Percentiles rank a stretch among this genome's conserved stretches.
phyloP scores from a whole-genome alignment of 176 grass and related monocot genomes.

The Rhynchospora breviuscula region DNA sequence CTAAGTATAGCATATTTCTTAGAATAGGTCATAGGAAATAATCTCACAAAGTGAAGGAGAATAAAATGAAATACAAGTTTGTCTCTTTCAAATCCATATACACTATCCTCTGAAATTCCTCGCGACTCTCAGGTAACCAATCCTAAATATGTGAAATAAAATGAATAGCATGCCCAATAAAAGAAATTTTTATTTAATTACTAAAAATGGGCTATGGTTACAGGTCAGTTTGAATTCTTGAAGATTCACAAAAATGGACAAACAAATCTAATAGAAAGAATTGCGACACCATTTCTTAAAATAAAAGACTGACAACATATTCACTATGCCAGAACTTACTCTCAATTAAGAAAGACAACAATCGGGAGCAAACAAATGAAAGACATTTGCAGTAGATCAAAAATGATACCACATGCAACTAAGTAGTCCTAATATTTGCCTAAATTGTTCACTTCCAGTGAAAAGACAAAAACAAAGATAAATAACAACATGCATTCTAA shows the following conservation, averaged over 20 bases:
- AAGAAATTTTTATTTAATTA: neutral
- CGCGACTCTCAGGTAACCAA: no score
- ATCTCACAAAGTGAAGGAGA: neutral
- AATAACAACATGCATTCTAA: neutral
- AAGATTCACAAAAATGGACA: neutral
- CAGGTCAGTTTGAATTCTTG: neutral
- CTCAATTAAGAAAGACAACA: neutral
- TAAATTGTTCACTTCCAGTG: neutral
- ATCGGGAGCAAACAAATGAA: neutral
- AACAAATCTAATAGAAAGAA: neutral
- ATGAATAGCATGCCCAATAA: neutral
- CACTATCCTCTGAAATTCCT: no score
- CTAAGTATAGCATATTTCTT: conserved; percentile 1
- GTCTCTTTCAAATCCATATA: neutral
- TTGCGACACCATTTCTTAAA: neutral
- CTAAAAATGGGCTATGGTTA: conserved; percentile 11
- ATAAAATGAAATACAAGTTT: neutral
- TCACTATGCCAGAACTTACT: no score
- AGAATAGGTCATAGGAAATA: neutral
- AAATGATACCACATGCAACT: neutral
- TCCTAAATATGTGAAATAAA: conserved; percentile 1
- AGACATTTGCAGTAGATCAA: neutral
- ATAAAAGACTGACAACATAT: neutral
- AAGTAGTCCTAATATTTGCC: neutral
- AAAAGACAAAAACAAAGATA: neutral